Base-by-base conservation (phyloP, 257 asterid species). In the Anisodus tanguticus region DNA sequence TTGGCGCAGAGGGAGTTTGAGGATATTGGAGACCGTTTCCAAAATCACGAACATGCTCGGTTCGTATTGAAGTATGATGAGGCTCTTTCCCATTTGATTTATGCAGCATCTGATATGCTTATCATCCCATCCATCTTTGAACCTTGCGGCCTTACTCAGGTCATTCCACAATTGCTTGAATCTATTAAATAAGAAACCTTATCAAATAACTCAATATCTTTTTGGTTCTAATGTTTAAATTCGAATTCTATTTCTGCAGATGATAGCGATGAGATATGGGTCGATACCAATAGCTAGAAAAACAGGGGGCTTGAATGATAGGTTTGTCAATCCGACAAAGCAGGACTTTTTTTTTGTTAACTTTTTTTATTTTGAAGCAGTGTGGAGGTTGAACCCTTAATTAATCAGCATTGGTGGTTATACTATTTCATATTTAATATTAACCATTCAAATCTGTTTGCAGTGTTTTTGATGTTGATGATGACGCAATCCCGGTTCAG, bases 121-220 rank as follows among this genome's bases (percentile, higher is more conserved):
- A 90, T 94, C 90, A 92, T 96, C 87, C 99, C 99, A 67, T 96
- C 98, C 74, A 90, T 96, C 89, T 96, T 96, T 74, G 98, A 96
- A 91, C 99, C 99, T 81, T 96, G 99, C 64, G 99, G 98, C 87
- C 99, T 96, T 45, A 94, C 99, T 53, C 99, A 96, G 99, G 98
- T 94, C 89, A 58, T 79, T 53, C 71, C 71, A 64, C 74, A 63
- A 64, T 83, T 82, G 13, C 58, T 74, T 57, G 82, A 58, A 69
- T 41, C 15, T 62, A 82, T 31, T 63, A 79, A 39, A 81, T 57
- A 49, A 62, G 41, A 35, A 66, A 53, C 74, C 82, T 59, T 72
- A n/a, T 26, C 2, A 35, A 71, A 45, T 85, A 39, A 37, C 80
- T 74, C 80, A 22, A 51, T 74, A 51, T 37, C 12, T 26, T 76